Conservation (phyloP, 768 basidiomycete species). For the Butyriboletus loyo region DNA sequence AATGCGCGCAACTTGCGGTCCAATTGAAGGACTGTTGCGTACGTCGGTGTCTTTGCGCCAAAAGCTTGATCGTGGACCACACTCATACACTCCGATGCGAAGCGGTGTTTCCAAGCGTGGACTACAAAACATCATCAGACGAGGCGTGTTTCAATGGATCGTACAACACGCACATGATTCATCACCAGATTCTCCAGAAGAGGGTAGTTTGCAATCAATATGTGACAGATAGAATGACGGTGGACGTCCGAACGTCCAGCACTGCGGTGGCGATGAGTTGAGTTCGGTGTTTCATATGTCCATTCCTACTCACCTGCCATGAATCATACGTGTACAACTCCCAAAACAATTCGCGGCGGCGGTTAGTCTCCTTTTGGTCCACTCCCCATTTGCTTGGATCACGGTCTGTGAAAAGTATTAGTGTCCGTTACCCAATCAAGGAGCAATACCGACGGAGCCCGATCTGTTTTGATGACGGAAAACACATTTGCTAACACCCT, state of each 20-base stretch:
- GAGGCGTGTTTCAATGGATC: neutral
- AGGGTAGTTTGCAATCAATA: constrained; percentile 64
- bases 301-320: constrained; percentile 27
- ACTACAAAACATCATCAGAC: constrained; percentile 34
- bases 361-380: constrained; percentile 54
- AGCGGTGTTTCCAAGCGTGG: constrained; percentile 69
- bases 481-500: neutral
- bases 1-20: constrained; percentile 67
- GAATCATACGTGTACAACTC: constrained; percentile 44
- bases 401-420: constrained; percentile 44
- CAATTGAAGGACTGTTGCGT: constrained; percentile 62
- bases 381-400: constrained; percentile 67
- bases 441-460: constrained; percentile 55
- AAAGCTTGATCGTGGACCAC: constrained; percentile 70
- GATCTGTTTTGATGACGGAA: constrained; percentile 42
- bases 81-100: constrained; percentile 66
- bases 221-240: constrained; percentile 66
- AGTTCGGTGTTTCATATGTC: neutral
- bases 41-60: constrained; percentile 65
- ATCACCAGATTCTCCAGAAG: constrained; percentile 44
- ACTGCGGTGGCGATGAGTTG: constrained; percentile 45
- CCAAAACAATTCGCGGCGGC: constrained; percentile 69
- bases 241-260: constrained; percentile 66
- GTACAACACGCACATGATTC: constrained; percentile 52
- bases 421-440: neutral